Evolutionary conservation across 768 basidiomycete genomes (phyloP).

Genomic region (Xerocomus potaroensis): DNA sequence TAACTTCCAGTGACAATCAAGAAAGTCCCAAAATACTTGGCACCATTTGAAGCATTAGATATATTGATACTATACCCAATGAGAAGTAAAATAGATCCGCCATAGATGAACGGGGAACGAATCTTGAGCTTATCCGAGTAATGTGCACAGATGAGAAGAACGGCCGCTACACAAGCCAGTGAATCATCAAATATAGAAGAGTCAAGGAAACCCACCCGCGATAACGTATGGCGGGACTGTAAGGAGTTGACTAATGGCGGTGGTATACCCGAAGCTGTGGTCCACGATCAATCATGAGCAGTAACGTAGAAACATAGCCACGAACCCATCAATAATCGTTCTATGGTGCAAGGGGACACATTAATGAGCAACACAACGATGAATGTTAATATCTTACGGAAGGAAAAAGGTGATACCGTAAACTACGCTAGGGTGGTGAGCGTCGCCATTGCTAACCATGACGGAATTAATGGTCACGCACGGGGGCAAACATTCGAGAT

Average conservation of each 20-base stretch:
- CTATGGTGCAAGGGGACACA: no score
- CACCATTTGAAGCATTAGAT: slow-evolving; percentile 44
- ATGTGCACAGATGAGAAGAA: slow-evolving; percentile 47
- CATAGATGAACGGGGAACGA: slow-evolving; percentile 57
- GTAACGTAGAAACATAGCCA: not conserved
- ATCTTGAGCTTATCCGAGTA: slow-evolving; percentile 53
- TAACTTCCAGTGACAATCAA: slow-evolving; percentile 61
- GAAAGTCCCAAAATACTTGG: slow-evolving; percentile 72
- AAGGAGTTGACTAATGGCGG: slow-evolving; percentile 57
- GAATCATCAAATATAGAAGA: not conserved
- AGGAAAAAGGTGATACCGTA: slow-evolving; percentile 73
- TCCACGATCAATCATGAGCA: not conserved
- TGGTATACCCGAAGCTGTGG: slow-evolving; percentile 53
- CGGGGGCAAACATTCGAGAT: slow-evolving; percentile 54
- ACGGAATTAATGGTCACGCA: no score
- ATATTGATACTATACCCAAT: slow-evolving; percentile 66
- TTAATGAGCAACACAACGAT: no score
- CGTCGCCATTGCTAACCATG: no score
- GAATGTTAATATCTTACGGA: slow-evolving; percentile 62
- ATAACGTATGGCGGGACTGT: slow-evolving; percentile 65
- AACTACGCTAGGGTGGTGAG: slow-evolving; percentile 35
- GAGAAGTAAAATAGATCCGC: slow-evolving; percentile 45
- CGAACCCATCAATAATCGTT: slow-evolving; percentile 53
- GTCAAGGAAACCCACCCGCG: slow-evolving; percentile 48
- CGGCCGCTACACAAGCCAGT: slow-evolving; percentile 38